Evolutionary conservation across 371 early-diverging fungal genomes (phyloP), one percentile per base, ranked within the genome.

Genomic region (Mortierella sp.): DNA sequence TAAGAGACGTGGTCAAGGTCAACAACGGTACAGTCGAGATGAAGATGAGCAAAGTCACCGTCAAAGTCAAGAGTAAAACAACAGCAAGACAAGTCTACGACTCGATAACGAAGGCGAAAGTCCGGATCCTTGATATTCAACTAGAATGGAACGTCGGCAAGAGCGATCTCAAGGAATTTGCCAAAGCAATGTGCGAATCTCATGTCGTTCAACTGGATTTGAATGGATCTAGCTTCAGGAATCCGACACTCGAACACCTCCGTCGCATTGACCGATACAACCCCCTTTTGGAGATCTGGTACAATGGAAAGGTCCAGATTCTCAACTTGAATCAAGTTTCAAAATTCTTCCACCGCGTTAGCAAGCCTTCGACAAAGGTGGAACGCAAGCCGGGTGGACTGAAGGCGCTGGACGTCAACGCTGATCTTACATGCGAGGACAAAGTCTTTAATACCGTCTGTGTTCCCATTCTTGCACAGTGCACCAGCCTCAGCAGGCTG

Each of bases 111-210:
- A 47, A 54, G 25, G 55, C 70, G 1, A 21, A 5, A 4, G 19
- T 57, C 16, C 53, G 45, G 3, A 55, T 48, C 21, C 40, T 70
- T 8, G 49, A 53, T 27, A 17, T 69, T 16, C 10, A 16, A 22
- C 29, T 63, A 2, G 21, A 21, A 2, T 63, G 63, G 63, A 49
- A 63, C 9, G 45, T 21, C 1, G 40, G 49, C 1, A 10, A 54
- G 28, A 54, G 45, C 2, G 65, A 71, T 22, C 52, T 70, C 6
- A 45, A 44, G 39, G 19, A 17, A 21, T 56, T 67, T 10, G 25
- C 34, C n/a, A 25, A 47, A 1, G 37, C 55, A 8, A 31, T 60
- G 24, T 39, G 21, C 28, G 27, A 31, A n/a, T 21, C 55, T 2
- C 54, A 47, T 8, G 28, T 67, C 25, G 8, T 34, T 2, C 19